Base-by-base conservation (phyloP, 2,329 filamentous ascomycete species). In the Bisporella sp. region DNA sequence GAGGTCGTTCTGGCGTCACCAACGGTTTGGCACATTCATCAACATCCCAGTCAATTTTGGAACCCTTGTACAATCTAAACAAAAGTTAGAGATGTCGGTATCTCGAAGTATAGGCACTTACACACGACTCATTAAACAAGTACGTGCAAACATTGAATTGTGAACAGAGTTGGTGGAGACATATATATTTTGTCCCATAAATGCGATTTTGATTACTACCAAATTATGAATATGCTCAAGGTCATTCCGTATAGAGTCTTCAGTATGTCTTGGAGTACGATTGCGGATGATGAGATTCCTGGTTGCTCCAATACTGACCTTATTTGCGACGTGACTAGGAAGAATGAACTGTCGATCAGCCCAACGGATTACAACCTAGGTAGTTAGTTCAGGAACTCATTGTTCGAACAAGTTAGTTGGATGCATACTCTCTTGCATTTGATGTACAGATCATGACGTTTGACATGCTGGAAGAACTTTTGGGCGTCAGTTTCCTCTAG, bases 171-270 rank as follows among this genome's bases (percentile, higher is more conserved):
- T 95, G 6, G 84, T 88, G 49, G 79, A 82, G 56, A 95, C 81
- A 64, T 79, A 79, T 52, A 78, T 85, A 64, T 82, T 78, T 4
- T 74, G 73, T 13, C 74, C 71, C 3, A 69, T 66, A 64, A 87
- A 84, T 6, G 69, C 68, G 42, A 93, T 69, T 41, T 77, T 77
- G 60, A 93, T 73, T 8, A 95, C 77, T 28, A 84, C 72, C 1
- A 95, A 74, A 54, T 88, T 87, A 70, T 92, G 83, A 53, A 95
- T 92, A 64, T 95, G 89, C 29, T 90, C 84, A 37, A 93, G 74
- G 59, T 95, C 86, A 4, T 83, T 76, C 8, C 85, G 81, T 55
- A 95, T 81, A 12, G 69, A 68, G 6, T 78, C 69, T 57, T 83
- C 83, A 0, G 82, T 89, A 57, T 87, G 71, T 48, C 70, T 75